Evolutionary conservation across 1,284 basidiomycete genomes (phyloP).

Genomic region (Lentinus polychrous): DNA sequence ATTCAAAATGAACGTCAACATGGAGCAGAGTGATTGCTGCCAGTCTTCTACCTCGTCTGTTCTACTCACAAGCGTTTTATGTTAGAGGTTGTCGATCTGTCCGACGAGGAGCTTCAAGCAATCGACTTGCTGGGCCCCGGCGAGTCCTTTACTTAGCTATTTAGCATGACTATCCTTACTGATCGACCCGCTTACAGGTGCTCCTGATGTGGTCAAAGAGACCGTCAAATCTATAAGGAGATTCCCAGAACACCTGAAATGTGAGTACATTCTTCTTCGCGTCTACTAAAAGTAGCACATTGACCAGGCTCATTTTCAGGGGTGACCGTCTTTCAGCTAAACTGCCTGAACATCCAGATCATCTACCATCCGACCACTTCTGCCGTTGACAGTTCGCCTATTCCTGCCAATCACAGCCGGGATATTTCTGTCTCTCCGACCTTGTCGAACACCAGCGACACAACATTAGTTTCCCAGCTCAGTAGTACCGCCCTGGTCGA

Average conservation of each 20-base stretch:
- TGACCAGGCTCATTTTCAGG: slow-evolving; percentile 20
- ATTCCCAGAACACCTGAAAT: slow-evolving; percentile 20
- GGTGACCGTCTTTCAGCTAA: slow-evolving; percentile 26
- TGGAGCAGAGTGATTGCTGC: slow-evolving; percentile 25
- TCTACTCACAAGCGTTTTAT: slow-evolving; percentile 28
- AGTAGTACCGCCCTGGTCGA: slow-evolving; percentile 16
- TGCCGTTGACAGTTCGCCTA: slow-evolving; percentile 8
- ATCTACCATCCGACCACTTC: slow-evolving; percentile 14
- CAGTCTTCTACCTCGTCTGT: slow-evolving; percentile 24
- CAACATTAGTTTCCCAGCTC: slow-evolving; percentile 17
- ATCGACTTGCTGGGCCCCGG: slow-evolving; percentile 25
- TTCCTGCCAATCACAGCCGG: too few relatives aligned
- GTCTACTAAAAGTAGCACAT: slow-evolving; percentile 18
- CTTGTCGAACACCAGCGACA: slow-evolving; percentile 18
- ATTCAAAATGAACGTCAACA: too few relatives aligned
- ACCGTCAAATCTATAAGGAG: slow-evolving; percentile 23
- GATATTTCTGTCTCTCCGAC: slow-evolving; percentile 17
- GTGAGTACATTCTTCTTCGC: slow-evolving; percentile 23
- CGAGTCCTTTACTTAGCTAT: slow-evolving; percentile 24
- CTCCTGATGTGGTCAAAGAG: slow-evolving; percentile 19
- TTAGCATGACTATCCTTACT: slow-evolving; percentile 25
- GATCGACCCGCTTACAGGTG: slow-evolving; percentile 26
- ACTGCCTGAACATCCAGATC: slow-evolving; percentile 21
- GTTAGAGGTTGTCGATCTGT: slow-evolving; percentile 29
- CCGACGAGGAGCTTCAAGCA: slow-evolving; percentile 23